Evolutionary conservation across 305 asterid species (phyloP), one percentile per base, ranked within the genome.

Genomic region (Fraxinus sp.): DNA sequence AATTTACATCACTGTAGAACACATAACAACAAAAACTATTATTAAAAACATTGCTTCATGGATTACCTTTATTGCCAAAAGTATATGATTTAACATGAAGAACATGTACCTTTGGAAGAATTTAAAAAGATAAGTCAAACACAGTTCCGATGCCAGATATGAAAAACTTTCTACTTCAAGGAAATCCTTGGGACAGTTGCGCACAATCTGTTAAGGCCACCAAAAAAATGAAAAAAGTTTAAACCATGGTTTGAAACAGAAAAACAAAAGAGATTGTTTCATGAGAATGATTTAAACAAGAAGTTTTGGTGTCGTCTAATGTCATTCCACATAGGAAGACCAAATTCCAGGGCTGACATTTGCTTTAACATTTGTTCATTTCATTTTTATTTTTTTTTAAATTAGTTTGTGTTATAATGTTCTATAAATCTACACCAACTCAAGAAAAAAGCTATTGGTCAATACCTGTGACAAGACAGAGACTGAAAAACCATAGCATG

Each of bases 151-250:
- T 72, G 93, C 91, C 91, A 92, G 83, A 82, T 83, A 91, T 72
- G 92, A 84, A 78, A 91, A 92, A 71, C 77, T 86, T 83, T 92
- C 98, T 30, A 84, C 85, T 78, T 86, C 91, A 57, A 97, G 89
- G 89, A 93, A 93, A 79, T 93, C 94, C 76, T 85, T 83, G 57
- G 99, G 97, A 86, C 99, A 94, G 74, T 90, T 90, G 88, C 89
- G 94, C 89, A 91, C 86, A 86, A 97, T 94, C 99, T 97, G 92
- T 39, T n/a, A 88, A 78, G 83, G 72, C 77, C 88, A 88, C 37
- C 84, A 88, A 84, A 85, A 88, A 84, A 78, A 85, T 71, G 77
- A 87, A 77, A 39, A 74, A 84, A 77, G 74, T 70, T 79, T 81
- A 16, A 82, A 55, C 44, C 81, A 84, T 74, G 11, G 46, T 72